Evolutionary conservation across 2,329 filamentous ascomycete species (phyloP), one percentile per base, ranked within the genome.

Genomic region (Colletotrichum karsti): DNA sequence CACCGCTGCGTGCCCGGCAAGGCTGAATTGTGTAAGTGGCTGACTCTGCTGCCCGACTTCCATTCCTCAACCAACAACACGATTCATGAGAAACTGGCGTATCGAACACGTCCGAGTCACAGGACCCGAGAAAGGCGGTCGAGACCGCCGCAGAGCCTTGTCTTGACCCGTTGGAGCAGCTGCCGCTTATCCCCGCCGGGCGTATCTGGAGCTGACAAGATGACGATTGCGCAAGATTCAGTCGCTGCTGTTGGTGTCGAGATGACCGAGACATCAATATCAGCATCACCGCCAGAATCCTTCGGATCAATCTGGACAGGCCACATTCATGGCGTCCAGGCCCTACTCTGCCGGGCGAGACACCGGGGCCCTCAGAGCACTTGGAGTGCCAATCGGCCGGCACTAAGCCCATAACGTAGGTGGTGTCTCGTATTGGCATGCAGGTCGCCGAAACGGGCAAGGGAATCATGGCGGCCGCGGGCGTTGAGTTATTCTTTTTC

Each of bases 361-460:
- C 39, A 46, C 24, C 44, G 18, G 48, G 44, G 37, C 28, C 30
- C 26, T 39, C n/a, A n/a, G n/a, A 24, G 18, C 53, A 20, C 24
- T 15, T 41, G n/a, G 54, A 30, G 42, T 20, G 46, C 41, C 24
- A 35, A 20, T 13, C 26, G 18, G 48, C 37, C 18, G 39, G 39
- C 39, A 24, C 39, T 44, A 44, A 51, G 28, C 48, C 15, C 30
- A 48, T 13, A 15, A 39, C 7, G 18, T 10, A 20, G 35, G 22
- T 59, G 22, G 48, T 54, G 63, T 62, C 63, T 62, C 62, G 55
- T 65, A 55, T 63, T 48, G 48, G 39, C 20, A 22, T 66, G 63
- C 50, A 55, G 13, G 37, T 50, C 63, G 63, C 57, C 63, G 39
- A 50, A 55, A 62, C 9, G 24, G 63, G 57, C 24, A 55, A 18